Base-by-base conservation (phyloP, 2,329 filamentous ascomycete species). In the Xylariaceae sp. region DNA sequence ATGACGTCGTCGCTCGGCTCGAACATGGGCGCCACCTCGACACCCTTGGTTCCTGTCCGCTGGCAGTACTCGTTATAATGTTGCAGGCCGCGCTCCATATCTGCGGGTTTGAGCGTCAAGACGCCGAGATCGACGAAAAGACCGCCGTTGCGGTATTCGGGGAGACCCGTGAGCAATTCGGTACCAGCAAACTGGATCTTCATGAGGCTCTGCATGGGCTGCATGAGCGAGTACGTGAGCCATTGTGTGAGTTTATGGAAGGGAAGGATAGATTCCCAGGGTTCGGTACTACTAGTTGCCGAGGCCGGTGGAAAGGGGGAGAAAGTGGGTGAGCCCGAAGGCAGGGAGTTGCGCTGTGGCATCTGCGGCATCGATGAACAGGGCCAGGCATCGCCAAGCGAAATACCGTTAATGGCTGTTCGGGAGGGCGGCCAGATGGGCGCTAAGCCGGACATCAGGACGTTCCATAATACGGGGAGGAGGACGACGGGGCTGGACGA, bases 241-340 rank as follows among this genome's bases (percentile, higher is more conserved):
- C 92, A 96, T 71, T 96, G 91, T 0, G 91, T 95, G 34, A 95
- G 80, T 73, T 95, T 96, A 76, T 96, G 92, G 75, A 96, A 95
- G 0, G 91, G 91, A 10, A 92, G 82, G 64, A 95, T 92, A 62
- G 80, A 86, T 68, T 92, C 88, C 87, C 60, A 84, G 76, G 6
- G 80, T 80, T 58, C 70, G 53, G 48, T 70, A 63, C 4, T 41
- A 9, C 15, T 26, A 36, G 47, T 37, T 2, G 49, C 54, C 13
- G 63, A 61, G 47, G 57, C 64, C 21, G 62, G 69, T 32, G 61
- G 85, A 78, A 70, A 77, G 2, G 74, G 72, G 6, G 74, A 76
- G 56, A 77, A 73, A 4, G 70, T 72, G 9, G 87, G 84, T 18
- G 77, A 81, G n/a, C 63, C 37, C 8, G 55, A 46, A 1, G 47